Evolutionary conservation across 352 stramenopile genomes (phyloP).

Genomic region (Elongisporangium prolatum): DNA sequence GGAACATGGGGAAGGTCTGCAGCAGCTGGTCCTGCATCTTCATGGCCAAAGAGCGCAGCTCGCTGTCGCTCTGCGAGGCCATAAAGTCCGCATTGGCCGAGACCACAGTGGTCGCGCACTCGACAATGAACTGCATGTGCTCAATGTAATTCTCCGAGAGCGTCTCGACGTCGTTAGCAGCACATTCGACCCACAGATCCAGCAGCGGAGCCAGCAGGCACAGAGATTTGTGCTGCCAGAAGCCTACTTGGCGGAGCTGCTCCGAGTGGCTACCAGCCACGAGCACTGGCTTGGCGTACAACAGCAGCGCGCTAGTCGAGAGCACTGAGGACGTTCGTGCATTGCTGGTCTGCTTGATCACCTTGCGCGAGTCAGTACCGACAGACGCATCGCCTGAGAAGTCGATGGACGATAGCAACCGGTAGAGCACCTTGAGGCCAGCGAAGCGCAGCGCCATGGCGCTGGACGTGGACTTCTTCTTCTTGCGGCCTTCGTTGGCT

Average conservation of each 20-base stretch:
- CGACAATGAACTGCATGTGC: constrained; percentile 77
- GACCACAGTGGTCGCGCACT: constrained; percentile 57
- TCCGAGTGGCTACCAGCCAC: constrained; percentile 28
- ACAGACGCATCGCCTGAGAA: constrained; percentile 4
- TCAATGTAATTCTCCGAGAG: constrained; percentile 61
- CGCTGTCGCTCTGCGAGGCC: constrained; percentile 13
- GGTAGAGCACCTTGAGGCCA: constrained; percentile 61
- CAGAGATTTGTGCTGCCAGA: constrained; percentile 71
- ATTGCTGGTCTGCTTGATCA: not conserved
- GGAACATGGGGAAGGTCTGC: constrained; percentile 57
- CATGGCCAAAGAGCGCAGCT: constrained; percentile 20
- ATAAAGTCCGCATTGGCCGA: constrained; percentile 34
- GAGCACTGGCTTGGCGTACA: constrained; percentile 41
- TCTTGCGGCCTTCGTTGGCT: constrained; percentile 28
- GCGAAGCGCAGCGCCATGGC: constrained; percentile 53
- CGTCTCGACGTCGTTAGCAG: constrained; percentile 50
- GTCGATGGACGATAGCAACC: constrained; percentile 51
- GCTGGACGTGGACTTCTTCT: constrained; percentile 34
- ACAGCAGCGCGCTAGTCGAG: constrained; percentile 37
- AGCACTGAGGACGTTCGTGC: constrained; percentile 14
- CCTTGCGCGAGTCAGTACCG: not conserved
- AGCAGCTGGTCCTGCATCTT: constrained; percentile 56
- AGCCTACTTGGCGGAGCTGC: constrained; percentile 26
- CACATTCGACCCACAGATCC: constrained; percentile 73
- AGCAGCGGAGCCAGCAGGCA: constrained; percentile 51